These are phyloP conservation scores for Cylindrotheca closterium DNA, from an alignment of 108 stramenopile genomes.

Conservation along the genomic window DNA sequence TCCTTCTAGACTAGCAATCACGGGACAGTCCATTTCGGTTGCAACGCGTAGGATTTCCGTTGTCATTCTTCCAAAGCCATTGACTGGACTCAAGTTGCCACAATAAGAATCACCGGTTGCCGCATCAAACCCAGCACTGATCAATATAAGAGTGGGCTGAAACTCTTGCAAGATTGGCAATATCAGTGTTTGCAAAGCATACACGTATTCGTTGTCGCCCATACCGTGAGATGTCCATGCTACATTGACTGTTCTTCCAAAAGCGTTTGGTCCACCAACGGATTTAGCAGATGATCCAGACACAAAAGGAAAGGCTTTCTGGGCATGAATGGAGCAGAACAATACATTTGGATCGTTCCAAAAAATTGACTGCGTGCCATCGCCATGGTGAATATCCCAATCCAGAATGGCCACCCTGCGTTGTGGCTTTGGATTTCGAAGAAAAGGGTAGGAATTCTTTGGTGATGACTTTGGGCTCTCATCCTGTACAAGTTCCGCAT, in stretches of 20 bases:
- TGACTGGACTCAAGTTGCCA: conserved; percentile 53
- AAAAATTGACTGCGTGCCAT: conserved; percentile 44
- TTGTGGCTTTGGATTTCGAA: no score
- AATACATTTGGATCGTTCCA: conserved; percentile 54
- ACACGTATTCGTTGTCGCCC: conserved; percentile 74
- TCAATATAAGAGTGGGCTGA: conserved; percentile 69
- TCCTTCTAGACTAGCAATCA: conserved; percentile 54
- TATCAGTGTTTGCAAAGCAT: conserved; percentile 54
- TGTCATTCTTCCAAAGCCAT: conserved; percentile 62
- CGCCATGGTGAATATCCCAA: conserved; percentile 59
- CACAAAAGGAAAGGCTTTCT: conserved; percentile 62
- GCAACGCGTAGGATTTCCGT: conserved; percentile 11
- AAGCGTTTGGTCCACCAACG: conserved; percentile 36
- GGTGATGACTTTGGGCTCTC: no score
- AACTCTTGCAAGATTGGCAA: conserved; percentile 64
- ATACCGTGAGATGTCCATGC: conserved; percentile 66
- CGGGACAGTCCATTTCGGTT: conserved; percentile 40
- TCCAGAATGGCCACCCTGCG: conserved; percentile 49
- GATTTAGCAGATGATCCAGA: conserved; percentile 16
- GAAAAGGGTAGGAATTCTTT: no score
- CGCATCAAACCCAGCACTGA: conserved; percentile 90
- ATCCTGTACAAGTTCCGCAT: no score
- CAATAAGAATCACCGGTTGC: conserved; percentile 48
- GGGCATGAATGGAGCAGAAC: conserved; percentile 74
- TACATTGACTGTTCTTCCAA: conserved; percentile 75